phyloP scores from a whole-genome alignment of 139 green algal species.

The Chloropicon primus region DNA sequence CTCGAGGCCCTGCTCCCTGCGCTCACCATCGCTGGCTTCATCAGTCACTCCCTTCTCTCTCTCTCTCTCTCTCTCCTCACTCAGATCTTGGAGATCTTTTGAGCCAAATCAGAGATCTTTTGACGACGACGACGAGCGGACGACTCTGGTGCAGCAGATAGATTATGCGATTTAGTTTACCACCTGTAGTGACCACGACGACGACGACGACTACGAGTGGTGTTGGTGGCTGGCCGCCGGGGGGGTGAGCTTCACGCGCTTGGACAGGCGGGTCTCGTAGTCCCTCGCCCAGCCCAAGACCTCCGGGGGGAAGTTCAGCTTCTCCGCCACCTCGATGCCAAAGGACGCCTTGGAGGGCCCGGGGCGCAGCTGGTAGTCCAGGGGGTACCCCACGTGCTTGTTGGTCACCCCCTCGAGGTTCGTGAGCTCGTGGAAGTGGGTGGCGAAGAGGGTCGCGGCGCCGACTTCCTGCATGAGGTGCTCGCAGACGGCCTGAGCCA shows the following conservation, averaged over 20 bases:
- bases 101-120: too few relatives aligned
- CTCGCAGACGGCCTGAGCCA: slow-evolving; percentile 92
- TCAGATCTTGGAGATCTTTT: too few relatives aligned
- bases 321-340: slow-evolving; percentile 86
- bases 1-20: too few relatives aligned
- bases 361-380: slow-evolving; percentile 62
- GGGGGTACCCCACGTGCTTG: slow-evolving; percentile 53
- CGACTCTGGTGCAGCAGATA: too few relatives aligned
- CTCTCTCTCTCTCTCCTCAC: too few relatives aligned
- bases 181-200: too few relatives aligned
- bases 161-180: too few relatives aligned
- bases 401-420: slow-evolving; percentile 37
- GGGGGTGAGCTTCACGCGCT: not conserved
- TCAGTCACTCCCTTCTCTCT: too few relatives aligned
- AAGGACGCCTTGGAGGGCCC: slow-evolving; percentile 87
- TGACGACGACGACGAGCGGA: too few relatives aligned
- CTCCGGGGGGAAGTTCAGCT: slow-evolving; percentile 64
- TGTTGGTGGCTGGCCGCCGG: not conserved
- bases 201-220: not conserved
- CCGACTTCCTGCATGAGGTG: slow-evolving; percentile 63
- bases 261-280: not conserved
- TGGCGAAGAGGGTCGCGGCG: slow-evolving; percentile 80
- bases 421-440: slow-evolving; percentile 97
- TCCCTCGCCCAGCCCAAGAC: slow-evolving; percentile 60
- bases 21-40: too few relatives aligned